Percentiles rank a stretch among this genome's conserved stretches.
These are phyloP conservation scores for Fistulinella prunicolor DNA, from an alignment of 768 basidiomycete genomes.

Conservation along the genomic window DNA sequence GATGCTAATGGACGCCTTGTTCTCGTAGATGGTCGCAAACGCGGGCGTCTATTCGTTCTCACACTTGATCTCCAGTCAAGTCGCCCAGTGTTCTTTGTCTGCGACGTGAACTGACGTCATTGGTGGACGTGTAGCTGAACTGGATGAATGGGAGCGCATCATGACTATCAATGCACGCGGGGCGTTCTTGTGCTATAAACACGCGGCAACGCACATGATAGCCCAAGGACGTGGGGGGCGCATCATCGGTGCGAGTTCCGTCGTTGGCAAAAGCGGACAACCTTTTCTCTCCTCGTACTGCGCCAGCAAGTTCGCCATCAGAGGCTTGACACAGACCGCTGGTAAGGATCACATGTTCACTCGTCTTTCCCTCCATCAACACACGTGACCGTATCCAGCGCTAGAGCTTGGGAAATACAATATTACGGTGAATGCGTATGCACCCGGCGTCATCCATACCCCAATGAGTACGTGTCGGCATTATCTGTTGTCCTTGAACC, in stretches of 20 bases:
- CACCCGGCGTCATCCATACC: conserved; percentile 35
- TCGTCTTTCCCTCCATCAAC: not conserved
- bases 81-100: not conserved
- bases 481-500: not conserved
- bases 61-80: not conserved
- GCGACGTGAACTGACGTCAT: not conserved
- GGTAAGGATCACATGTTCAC: conserved; percentile 29
- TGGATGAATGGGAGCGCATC: conserved; percentile 33
- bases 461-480: conserved; percentile 25
- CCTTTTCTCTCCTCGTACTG: conserved; percentile 17
- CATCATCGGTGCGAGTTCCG: conserved; percentile 43
- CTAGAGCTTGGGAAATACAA: conserved; percentile 32
- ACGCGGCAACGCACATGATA: conserved; percentile 61
- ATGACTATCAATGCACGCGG: conserved; percentile 53
- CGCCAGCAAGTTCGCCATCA: conserved; percentile 38
- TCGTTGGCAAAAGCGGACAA: not conserved
- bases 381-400: not conserved
- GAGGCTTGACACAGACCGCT: conserved; percentile 37
- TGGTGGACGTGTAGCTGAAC: not conserved
- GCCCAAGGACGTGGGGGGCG: conserved; percentile 46
- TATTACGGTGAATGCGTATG: conserved; percentile 42
- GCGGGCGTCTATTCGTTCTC: not conserved
- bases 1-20: not conserved
- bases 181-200: conserved; percentile 58
- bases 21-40: conserved; percentile 12